Evolutionary conservation across 1,139 yeast species (phyloP).

Genomic region (Protomyces gravidus): DNA sequence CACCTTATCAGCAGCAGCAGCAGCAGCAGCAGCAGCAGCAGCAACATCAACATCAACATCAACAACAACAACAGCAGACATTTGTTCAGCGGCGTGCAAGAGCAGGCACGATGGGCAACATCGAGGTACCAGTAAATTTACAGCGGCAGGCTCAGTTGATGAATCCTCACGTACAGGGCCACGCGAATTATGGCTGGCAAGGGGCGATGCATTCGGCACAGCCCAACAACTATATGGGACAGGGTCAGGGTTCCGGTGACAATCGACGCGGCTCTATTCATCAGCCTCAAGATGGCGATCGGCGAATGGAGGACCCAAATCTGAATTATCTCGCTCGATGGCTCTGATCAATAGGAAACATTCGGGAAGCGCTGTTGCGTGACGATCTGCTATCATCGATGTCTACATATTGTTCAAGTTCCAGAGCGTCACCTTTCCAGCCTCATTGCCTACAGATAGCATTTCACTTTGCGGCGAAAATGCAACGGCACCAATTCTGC

Average conservation of each 20-base stretch:
- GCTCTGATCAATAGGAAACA: neutral
- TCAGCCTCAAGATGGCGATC: conserved; percentile 11
- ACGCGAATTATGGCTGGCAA: conserved; percentile 25
- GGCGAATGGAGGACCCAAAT: conserved; percentile 9
- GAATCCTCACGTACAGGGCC: conserved; percentile 10
- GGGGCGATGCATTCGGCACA: conserved; percentile 2
- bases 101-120: conserved; percentile 26
- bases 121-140: conserved; percentile 17
- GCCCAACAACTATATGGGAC: conserved; percentile 22
- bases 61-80: conserved; percentile 11
- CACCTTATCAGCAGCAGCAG: neutral
- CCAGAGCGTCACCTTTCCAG: conserved; percentile 88
- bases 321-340: conserved; percentile 11
- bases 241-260: conserved; percentile 23
- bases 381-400: neutral
- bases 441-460: conserved; percentile 85
- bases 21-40: conserved; percentile 1
- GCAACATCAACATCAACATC: neutral
- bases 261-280: conserved; percentile 24
- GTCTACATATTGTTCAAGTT: conserved; percentile 39
- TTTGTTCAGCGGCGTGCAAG: conserved; percentile 22
- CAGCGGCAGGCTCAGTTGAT: conserved; percentile 20
- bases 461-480: conserved; percentile 80
- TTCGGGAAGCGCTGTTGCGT: too few relatives aligned
- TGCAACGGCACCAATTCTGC: conserved; percentile 76